Evolutionary conservation across 2,329 filamentous ascomycete species (phyloP), one percentile per base, ranked within the genome.

Genomic region (Pseudogymnoascus sp.): DNA sequence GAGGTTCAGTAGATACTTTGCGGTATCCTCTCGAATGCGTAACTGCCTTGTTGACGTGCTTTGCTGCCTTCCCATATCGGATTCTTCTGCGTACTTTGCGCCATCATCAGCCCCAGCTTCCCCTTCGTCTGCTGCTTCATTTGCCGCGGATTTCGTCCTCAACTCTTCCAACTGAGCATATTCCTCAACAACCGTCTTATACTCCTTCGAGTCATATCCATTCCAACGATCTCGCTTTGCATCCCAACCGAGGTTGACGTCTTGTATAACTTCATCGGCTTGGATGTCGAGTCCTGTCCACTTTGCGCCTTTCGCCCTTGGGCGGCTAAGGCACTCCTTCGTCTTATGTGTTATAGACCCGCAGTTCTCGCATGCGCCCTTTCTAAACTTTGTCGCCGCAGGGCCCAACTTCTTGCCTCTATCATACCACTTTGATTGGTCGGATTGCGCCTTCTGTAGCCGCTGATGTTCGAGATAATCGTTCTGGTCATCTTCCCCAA

Each of bases 211-310:
- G 71, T 97, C 92, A 73, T 95, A 99, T n/a, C 92, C 92, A 71
- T 96, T 96, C 92, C 94, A 99, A 41, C 92, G 84, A 76, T 99
- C 94, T 66, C 94, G 82, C 77, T 99, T 99, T 19, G 94, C 94
- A 73, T 99, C 95, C 90, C 92, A 99, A 3, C 92, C 90, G 55
- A 97, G 76, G 48, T 89, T 84, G 13, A 97, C 86, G 60, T 95
- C 86, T 70, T 96, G 88, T 10, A 96, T 77, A 8, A 88, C 76
- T 70, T 96, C 91, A 71, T 99, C 95, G 28, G 92, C 90, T 71
- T 96, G 87, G 59, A 99, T 99, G 70, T 97, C 88, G 69, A 84
- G 87, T 19, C 94, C 94, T 0, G 92, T 95, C 84, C 88, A 96
- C 71, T 87, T 91, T 9, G 94, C 94, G 63, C 94, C 92, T 60